These are phyloP conservation scores for Fraxinus latifolia DNA, from an alignment of 305 asterid species.

Conservation along the genomic window DNA sequence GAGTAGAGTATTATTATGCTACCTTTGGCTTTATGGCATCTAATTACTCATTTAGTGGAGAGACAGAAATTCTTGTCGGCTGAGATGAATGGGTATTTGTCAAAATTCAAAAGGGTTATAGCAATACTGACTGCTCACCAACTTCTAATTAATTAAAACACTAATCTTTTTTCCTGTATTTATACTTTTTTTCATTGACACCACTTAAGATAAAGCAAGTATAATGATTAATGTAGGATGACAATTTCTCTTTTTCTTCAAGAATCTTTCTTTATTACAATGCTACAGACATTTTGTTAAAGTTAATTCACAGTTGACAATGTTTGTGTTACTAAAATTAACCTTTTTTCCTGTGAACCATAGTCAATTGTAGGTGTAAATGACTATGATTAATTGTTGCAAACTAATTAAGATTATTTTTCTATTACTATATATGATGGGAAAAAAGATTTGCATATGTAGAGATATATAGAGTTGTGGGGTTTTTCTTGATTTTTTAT, in stretches of 20 bases:
- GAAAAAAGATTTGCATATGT: not conserved
- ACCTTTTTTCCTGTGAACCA: not conserved
- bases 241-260: constrained; percentile 30
- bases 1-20: constrained; percentile 29
- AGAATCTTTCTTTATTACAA: constrained; percentile 44
- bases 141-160: constrained; percentile 35
- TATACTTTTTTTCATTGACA: constrained; percentile 1
- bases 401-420: not conserved
- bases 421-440: not conserved
- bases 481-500: not conserved
- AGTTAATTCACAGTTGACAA: not conserved
- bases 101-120: constrained; percentile 27
- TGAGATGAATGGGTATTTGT: constrained; percentile 36
- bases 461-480: not conserved
- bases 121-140: constrained; percentile 69
- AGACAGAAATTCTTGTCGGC: constrained; percentile 82
- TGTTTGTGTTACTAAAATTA: not conserved
- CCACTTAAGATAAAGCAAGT: constrained; percentile 30
- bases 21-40: constrained; percentile 38
- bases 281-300: not conserved
- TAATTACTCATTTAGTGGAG: constrained; percentile 56
- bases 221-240: constrained; percentile 49
- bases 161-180: constrained; percentile 14
- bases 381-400: not conserved
- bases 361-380: not conserved